These are phyloP conservation scores for Fusarium haematococcum DNA, from an alignment of 2,329 filamentous ascomycete genomes.

Conservation along the genomic window DNA sequence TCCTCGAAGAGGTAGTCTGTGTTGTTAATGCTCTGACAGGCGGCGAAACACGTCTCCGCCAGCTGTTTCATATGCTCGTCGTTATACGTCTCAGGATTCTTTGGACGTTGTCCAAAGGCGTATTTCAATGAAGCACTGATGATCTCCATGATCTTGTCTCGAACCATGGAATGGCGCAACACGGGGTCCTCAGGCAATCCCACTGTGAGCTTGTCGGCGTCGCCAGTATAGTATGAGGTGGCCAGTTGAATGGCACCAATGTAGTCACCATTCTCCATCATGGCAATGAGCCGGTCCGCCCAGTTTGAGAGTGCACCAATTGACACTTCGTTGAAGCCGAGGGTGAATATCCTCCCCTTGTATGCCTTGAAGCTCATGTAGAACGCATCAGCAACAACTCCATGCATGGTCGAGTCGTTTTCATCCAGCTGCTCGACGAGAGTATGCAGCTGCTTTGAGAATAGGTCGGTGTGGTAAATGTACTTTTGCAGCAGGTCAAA, in stretches of 20 bases:
- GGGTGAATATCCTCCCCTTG: slow-evolving; percentile 90
- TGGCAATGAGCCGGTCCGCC: slow-evolving; percentile 90
- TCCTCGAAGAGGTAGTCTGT: slow-evolving; percentile 90
- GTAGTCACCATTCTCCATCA: slow-evolving; percentile 98
- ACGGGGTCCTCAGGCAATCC: slow-evolving; percentile 87
- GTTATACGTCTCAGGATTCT: slow-evolving; percentile 57
- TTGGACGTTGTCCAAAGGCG: slow-evolving; percentile 77
- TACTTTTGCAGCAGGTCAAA: slow-evolving; percentile 93
- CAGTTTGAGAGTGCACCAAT: slow-evolving; percentile 95
- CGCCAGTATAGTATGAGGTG: slow-evolving; percentile 90
- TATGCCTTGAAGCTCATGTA: slow-evolving; percentile 98
- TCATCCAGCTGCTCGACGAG: slow-evolving; percentile 92
- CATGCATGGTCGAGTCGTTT: slow-evolving; percentile 89
- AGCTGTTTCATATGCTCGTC: slow-evolving; percentile 78
- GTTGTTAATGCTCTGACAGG: slow-evolving; percentile 82
- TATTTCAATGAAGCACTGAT: slow-evolving; percentile 93
- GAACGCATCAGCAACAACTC: slow-evolving; percentile 95
- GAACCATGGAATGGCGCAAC: slow-evolving; percentile 83
- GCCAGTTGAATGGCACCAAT: slow-evolving; percentile 91
- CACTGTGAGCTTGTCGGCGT: slow-evolving; percentile 93
- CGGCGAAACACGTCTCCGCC: slow-evolving; percentile 84
- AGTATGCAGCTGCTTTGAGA: slow-evolving; percentile 85
- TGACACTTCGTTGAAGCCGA: slow-evolving; percentile 93
- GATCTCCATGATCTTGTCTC: slow-evolving; percentile 91
- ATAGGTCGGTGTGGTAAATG: slow-evolving; percentile 91